Base-by-base conservation (phyloP, 495 filamentous ascomycete genomes). In the Daldinia caldariorum region DNA sequence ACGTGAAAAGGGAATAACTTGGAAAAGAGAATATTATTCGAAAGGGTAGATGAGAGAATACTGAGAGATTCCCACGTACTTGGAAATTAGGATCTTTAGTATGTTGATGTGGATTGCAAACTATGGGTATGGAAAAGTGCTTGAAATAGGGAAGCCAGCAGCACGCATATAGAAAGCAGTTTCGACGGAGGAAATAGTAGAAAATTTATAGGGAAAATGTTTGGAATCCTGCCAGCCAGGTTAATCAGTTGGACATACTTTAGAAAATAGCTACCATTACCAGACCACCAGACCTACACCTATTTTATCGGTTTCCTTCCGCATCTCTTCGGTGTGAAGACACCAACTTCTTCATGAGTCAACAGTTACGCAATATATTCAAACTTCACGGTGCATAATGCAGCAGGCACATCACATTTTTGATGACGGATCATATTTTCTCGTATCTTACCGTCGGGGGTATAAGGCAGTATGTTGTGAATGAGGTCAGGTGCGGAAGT, bases 401-500 rank as follows among this genome's bases (percentile, higher is more conserved):
- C 32, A 5, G 32, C 13, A 9, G 34, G 35, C 6, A 32, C 43
- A 50, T 55, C 55, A 51, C 35, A 65, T 32, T 22, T 34, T 43
- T 37, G 20, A 20, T 50, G 29, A 58, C 22, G 18, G 22, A 47
- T 57, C 63, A 62, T 22, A 57, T 60, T 55, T 34, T 35, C 16
- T 37, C 31, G 13, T 32, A 55, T 55, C 58, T 58, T 63, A 13
- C 7, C 51, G 29, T 43, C 51, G 58, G 54, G 22, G n/a, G n/a
- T 18, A 47, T 14, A 22, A 20, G 18, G 14, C 7, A 53, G 31
- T 5, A 20, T 53, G 34, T n/a, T 29, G 45, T 54, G 9, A n/a
- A 29, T 32, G 38, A 43, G 41, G 37, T n/a, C 49, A 14, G 29
- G 4, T 49, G 49, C 51, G 34, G 12, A 32, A 26, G 18, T 38